Evolutionary conservation across 768 basidiomycete genomes (phyloP).

Genomic region (Macrocybe gigantea): DNA sequence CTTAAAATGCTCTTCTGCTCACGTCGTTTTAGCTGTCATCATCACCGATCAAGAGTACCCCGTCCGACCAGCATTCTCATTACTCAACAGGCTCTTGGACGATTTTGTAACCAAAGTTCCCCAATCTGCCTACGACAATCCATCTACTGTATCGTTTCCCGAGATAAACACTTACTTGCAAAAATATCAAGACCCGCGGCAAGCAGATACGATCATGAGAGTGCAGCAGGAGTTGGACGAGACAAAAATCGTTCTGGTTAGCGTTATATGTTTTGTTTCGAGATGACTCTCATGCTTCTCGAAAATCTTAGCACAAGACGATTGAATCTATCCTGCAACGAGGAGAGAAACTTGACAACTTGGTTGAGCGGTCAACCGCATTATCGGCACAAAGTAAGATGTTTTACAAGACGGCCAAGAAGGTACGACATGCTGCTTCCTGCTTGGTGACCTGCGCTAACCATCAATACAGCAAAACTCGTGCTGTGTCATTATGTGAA

Average conservation of each 20-base stretch:
- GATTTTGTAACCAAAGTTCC: conserved; percentile 84
- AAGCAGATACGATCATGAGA: conserved; percentile 97
- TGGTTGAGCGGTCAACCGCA: conserved; percentile 90
- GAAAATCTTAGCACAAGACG: conserved; percentile 80
- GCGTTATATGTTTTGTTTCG: conserved; percentile 15
- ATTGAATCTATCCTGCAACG: conserved; percentile 96
- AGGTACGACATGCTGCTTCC: conserved; percentile 45
- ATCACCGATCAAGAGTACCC: conserved; percentile 97
- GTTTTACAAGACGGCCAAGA: conserved; percentile 99
- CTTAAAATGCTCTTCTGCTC: neutral
- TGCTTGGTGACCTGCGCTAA: neutral
- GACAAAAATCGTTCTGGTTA: conserved; percentile 95
- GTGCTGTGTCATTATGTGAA: conserved; percentile 83
- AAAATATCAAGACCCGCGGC: conserved; percentile 95
- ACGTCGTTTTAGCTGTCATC: conserved; percentile 59
- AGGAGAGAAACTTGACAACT: conserved; percentile 93
- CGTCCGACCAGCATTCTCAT: conserved; percentile 91
- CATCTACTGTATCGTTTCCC: conserved; percentile 68
- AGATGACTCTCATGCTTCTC: neutral
- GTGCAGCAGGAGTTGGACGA: conserved; percentile 98
- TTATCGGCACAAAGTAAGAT: conserved; percentile 90
- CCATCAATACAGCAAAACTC: conserved; percentile 79
- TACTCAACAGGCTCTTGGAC: conserved; percentile 88
- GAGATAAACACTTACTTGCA: conserved; percentile 70
- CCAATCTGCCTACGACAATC: conserved; percentile 59